phyloP scores from a whole-genome alignment of 306 rosid species.

The Prunus armeniaca region DNA sequence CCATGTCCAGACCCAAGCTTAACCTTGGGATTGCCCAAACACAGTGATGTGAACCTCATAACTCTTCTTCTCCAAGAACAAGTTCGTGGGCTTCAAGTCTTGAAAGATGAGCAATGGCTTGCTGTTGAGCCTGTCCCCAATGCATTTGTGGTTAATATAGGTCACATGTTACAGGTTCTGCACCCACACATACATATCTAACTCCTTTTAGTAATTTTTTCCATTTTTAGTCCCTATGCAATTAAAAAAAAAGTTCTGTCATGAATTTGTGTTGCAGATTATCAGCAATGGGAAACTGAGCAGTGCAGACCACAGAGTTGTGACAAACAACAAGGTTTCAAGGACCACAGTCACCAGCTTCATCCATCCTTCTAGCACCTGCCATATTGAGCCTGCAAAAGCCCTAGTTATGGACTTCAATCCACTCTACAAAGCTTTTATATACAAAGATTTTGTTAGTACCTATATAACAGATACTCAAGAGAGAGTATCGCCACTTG shows the following conservation, averaged over 20 bases:
- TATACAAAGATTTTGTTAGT: constrained; percentile 18
- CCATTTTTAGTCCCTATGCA: background rate
- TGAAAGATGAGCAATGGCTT: constrained; percentile 51
- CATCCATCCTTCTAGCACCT: constrained; percentile 21
- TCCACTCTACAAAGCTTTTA: constrained; percentile 10
- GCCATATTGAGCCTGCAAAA: constrained; percentile 25
- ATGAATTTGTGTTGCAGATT: background rate
- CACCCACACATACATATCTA: background rate
- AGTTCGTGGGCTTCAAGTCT: constrained; percentile 38
- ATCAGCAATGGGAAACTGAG: constrained; percentile 17
- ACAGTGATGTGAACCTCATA: constrained; percentile 17
- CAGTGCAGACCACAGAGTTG: constrained; percentile 26
- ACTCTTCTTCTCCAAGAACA: constrained; percentile 19
- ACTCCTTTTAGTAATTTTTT: background rate
- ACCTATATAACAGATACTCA: constrained; percentile 12
- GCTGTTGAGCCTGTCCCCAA: constrained; percentile 42
- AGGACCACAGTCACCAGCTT: constrained; percentile 10
- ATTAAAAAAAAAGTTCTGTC: background rate
- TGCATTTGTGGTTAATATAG: constrained; percentile 51
- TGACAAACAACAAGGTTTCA: constrained; percentile 20
- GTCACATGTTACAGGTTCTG: constrained; percentile 36
- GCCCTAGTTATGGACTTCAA: constrained; percentile 1
- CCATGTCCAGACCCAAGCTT: constrained; percentile 29
- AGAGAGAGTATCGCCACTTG: constrained; percentile 8
- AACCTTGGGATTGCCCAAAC: constrained; percentile 39